Percentiles rank a stretch among this genome's conserved stretches.
phyloP scores from a whole-genome alignment of 306 rosid species.

The Casuarina cunninghamiana region DNA sequence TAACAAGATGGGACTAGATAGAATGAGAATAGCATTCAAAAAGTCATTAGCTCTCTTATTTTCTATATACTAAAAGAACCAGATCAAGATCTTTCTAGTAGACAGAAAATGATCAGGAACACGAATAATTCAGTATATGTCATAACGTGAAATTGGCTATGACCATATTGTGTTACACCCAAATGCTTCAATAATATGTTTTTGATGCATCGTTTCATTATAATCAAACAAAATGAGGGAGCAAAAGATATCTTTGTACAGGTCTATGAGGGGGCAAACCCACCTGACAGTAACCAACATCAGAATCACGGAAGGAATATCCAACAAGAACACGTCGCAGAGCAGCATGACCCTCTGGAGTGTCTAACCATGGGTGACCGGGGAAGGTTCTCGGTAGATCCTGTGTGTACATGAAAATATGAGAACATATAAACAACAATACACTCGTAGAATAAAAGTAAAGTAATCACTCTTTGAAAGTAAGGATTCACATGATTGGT shows the following conservation, averaged over 20 bases:
- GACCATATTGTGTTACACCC: neutral
- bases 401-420: slow-evolving; percentile 39
- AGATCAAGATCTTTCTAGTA: neutral
- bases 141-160: neutral
- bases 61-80: neutral
- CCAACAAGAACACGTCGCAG: slow-evolving; percentile 94
- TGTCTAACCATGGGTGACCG: slow-evolving; percentile 97
- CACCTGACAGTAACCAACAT: slow-evolving; percentile 99
- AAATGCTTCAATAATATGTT: neutral
- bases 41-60: neutral
- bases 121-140: neutral
- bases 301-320: slow-evolving; percentile 99
- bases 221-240: neutral
- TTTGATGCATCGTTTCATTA: neutral
- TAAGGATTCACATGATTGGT: neutral
- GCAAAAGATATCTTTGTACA: neutral
- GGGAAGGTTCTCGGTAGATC: slow-evolving; percentile 97
- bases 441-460: neutral
- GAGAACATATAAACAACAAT: neutral
- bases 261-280: slow-evolving; percentile 11
- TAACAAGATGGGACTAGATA: neutral
- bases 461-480: neutral
- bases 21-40: neutral
- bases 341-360: slow-evolving; percentile 90
- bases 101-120: neutral